phyloP scores from a whole-genome alignment of 495 filamentous ascomycete genomes.

The Penicillium flavigenum region DNA sequence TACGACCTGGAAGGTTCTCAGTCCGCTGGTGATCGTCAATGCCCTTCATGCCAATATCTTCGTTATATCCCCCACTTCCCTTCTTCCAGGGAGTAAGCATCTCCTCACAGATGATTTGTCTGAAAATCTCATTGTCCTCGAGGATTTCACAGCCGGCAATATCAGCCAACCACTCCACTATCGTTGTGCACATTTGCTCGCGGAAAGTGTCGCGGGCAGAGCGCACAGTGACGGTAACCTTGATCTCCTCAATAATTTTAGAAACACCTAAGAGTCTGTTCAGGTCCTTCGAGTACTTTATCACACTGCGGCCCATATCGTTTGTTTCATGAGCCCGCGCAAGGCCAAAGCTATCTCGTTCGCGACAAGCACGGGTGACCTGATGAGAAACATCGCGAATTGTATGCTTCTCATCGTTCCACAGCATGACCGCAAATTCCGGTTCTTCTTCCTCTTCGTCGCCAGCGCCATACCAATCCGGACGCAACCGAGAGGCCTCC shows the following conservation, averaged over 20 bases:
- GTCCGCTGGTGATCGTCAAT: conserved; percentile 81
- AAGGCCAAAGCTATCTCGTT: conserved; percentile 63
- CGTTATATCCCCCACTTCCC: conserved; percentile 83
- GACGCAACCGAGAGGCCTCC: conserved; percentile 67
- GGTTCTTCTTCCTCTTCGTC: conserved; percentile 55
- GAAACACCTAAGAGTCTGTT: conserved; percentile 70
- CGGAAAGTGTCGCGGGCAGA: conserved; percentile 92
- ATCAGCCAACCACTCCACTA: conserved; percentile 93
- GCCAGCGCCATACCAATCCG: conserved; percentile 68
- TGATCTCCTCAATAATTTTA: conserved; percentile 87
- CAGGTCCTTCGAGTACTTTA: conserved; percentile 72
- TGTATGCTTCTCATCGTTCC: conserved; percentile 99
- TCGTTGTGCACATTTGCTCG: conserved; percentile 97
- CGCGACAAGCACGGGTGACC: conserved; percentile 84
- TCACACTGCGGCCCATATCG: conserved; percentile 77
- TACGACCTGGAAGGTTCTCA: conserved; percentile 36
- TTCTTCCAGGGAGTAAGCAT: conserved; percentile 80
- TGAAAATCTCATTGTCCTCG: conserved; percentile 73
- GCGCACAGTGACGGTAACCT: conserved; percentile 91
- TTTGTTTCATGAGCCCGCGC: conserved; percentile 84
- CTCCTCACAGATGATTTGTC: conserved; percentile 83
- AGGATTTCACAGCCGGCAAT: conserved; percentile 88
- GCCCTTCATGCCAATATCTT: conserved; percentile 76
- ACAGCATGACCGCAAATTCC: conserved; percentile 85
- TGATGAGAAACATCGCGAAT: conserved; percentile 86